phyloP scores from a whole-genome alignment of 371 early-diverging fungal species.

The Nematocida parisii region DNA sequence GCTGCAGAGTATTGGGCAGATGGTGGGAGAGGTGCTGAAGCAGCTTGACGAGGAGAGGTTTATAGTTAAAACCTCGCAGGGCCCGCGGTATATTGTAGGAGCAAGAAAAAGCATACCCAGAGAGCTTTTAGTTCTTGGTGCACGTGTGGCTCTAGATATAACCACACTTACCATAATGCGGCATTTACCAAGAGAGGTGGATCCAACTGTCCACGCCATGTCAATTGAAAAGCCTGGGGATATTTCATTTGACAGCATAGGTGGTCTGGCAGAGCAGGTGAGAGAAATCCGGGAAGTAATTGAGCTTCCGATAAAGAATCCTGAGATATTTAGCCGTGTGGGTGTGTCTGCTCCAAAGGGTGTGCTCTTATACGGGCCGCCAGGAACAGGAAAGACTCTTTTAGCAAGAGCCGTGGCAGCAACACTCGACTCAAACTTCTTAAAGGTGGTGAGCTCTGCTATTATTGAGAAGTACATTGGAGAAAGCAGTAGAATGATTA shows the following conservation, averaged over 20 bases:
- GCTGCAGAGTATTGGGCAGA: conserved; percentile 94
- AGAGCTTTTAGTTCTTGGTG: conserved; percentile 80
- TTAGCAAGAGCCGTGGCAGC: conserved; percentile 93
- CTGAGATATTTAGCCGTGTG: conserved; percentile 92
- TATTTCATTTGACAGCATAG: conserved; percentile 89
- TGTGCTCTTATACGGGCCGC: conserved; percentile 94
- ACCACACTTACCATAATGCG: conserved; percentile 98
- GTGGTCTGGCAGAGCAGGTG: conserved; percentile 92
- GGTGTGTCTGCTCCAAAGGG: conserved; percentile 97
- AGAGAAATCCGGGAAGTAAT: conserved; percentile 94
- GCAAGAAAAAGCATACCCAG: conserved; percentile 87
- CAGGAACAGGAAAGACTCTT: conserved; percentile 81
- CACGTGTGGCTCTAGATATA: conserved; percentile 95
- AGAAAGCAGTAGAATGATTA: conserved; percentile 87
- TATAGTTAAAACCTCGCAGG: conserved; percentile 94
- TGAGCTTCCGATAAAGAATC: conserved; percentile 94
- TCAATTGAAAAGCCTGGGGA: conserved; percentile 81
- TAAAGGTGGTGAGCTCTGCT: conserved; percentile 89
- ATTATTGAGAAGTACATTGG: conserved; percentile 99
- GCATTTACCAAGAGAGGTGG: conserved; percentile 92
- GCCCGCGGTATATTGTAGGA: conserved; percentile 97
- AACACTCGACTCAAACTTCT: conserved; percentile 87
- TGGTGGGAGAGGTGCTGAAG: conserved; percentile 95
- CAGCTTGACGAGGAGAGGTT: conserved; percentile 92
- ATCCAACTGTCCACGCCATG: conserved; percentile 98